Evolutionary conservation across 345 rosid species (phyloP).

Genomic region (Boechera stricta): DNA sequence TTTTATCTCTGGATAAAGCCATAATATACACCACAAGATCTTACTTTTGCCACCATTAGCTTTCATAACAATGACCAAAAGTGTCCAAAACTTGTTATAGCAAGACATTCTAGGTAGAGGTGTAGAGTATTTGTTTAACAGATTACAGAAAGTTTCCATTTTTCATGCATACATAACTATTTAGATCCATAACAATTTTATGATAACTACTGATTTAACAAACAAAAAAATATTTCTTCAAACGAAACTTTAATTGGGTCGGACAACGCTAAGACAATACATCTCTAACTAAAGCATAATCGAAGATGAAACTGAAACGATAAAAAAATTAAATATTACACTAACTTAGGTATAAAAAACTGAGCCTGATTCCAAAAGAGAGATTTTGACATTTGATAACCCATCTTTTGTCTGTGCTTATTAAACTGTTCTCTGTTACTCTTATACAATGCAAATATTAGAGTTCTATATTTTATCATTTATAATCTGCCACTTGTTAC

Average conservation of each 20-base stretch:
- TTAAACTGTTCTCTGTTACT: slow-evolving; percentile 8
- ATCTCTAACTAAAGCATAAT: neutral
- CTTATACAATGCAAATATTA: neutral
- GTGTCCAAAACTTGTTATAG: slow-evolving; percentile 7
- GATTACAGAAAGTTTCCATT: neutral
- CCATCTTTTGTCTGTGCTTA: slow-evolving; percentile 28
- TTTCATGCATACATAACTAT: neutral
- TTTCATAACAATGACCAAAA: slow-evolving; percentile 9
- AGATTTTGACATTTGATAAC: slow-evolving; percentile 23
- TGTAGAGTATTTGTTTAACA: neutral
- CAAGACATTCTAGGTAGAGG: neutral
- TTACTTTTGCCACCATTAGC: slow-evolving; percentile 3
- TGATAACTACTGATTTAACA: neutral
- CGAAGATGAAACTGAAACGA: neutral
- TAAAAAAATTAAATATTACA: too few species aligned
- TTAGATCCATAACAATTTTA: neutral
- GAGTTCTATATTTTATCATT: slow-evolving; percentile 4
- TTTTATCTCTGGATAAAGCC: slow-evolving; percentile 21
- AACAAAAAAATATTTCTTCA: neutral
- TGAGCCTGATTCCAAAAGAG: neutral
- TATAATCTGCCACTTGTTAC: slow-evolving; percentile 36
- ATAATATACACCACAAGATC: slow-evolving; percentile 25
- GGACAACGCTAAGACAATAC: neutral
- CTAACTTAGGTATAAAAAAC: neutral
- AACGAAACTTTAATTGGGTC: neutral